These are phyloP conservation scores for Fraxinus ornus DNA, from an alignment of 305 asterid genomes.

Conservation along the genomic window DNA sequence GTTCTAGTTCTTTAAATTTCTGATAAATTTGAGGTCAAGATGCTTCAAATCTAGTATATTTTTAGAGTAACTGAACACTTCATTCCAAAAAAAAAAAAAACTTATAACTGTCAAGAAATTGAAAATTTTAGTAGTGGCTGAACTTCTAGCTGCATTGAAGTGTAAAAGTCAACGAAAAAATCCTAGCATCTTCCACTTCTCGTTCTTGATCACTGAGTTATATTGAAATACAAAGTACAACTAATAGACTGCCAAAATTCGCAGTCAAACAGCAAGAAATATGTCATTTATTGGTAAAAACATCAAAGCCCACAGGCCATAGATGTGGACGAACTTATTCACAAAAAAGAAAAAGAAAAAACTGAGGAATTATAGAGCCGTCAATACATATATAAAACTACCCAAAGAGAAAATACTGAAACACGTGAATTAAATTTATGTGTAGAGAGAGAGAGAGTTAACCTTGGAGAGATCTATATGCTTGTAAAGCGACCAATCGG, in stretches of 20 bases:
- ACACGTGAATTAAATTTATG: not conserved
- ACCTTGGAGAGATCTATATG: slow-evolving; percentile 89
- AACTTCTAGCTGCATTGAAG: not conserved
- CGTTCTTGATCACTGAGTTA: not conserved
- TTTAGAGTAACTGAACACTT: not conserved
- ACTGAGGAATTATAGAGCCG: not conserved
- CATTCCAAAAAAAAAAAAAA: not conserved
- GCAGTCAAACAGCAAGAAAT: not conserved
- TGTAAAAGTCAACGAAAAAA: not conserved
- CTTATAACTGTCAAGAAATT: not conserved
- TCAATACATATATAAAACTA: not conserved
- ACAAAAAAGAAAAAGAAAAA: not conserved
- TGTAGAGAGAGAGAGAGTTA: not conserved
- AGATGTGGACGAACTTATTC: not conserved
- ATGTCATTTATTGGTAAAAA: not conserved
- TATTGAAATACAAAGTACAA: not conserved
- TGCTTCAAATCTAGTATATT: not conserved
- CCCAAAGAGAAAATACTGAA: not conserved
- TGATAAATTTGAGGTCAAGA: not conserved
- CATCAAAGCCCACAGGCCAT: not conserved
- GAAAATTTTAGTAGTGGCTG: not conserved
- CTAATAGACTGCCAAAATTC: not conserved
- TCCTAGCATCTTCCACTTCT: not conserved
- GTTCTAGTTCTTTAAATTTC: not conserved
- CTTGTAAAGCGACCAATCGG: slow-evolving; percentile 92